Base-by-base conservation (phyloP, 768 basidiomycete species). In the Krasilnikovozyma curviuscula region DNA sequence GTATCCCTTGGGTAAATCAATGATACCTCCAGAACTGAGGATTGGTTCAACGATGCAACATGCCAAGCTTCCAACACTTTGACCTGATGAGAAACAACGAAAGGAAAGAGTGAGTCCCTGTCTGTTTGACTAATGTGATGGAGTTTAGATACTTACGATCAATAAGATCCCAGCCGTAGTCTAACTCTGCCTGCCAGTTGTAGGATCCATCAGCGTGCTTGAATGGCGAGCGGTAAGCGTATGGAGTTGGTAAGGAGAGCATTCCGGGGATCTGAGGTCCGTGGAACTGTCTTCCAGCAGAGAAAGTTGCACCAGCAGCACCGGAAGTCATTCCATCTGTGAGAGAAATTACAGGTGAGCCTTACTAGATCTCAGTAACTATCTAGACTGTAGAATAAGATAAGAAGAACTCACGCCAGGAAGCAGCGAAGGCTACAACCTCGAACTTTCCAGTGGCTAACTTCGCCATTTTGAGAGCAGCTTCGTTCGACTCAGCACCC, bases 31-130 rank as follows among this genome's bases (percentile, higher is more conserved):
- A 13, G 59, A 44, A 31, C 44, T 48, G n/a, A 60, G 41, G 47
- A 60, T 58, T 2, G 59, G 59, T 41, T 60, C 59, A 48, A 58
- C 54, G 28, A 60, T 52, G 35, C 49, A 49, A 40, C 56, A 52
- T 6, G 52, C 50, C 9, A 29, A 49, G 21, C 46, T 40, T 14
- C 59, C 57, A 12, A 52, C 53, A 16, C 46, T 52, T 47, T 57
- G 56, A 21, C 56, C 56, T 57, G 45, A 16, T n/a, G 18, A 27
- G 42, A 19, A 9, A 33, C 1, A 24, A 19, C 42, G 18, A 44
- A 42, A 40, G 30, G 42, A 13, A 23, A 33, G 10, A 33, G 32
- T 33, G n/a, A 10, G 32, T 9, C 10, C n/a, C n/a, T n/a, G n/a
- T n/a, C n/a, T 24, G 10, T 8, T 24, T 24, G 7, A 18, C 21